Evolutionary conservation across 352 stramenopile genomes (phyloP).

Genomic region (Nothophytophthora sp.): DNA sequence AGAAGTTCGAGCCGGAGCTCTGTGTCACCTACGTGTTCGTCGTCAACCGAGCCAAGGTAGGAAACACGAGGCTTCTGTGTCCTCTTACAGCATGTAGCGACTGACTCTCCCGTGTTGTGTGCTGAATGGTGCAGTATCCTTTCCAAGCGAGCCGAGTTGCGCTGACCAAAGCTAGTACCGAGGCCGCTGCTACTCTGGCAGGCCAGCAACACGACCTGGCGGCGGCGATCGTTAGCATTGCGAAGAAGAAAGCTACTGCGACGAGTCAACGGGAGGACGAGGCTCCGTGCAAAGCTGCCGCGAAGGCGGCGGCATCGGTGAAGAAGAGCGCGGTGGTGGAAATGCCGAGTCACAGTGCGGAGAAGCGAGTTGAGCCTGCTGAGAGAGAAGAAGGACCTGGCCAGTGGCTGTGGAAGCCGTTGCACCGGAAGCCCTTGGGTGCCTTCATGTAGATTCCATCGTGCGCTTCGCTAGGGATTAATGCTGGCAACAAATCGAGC

Average conservation of each 20-base stretch:
- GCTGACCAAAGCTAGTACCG: constrained; percentile 13
- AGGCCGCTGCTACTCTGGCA: constrained; percentile 8
- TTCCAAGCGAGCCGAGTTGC: constrained; percentile 30
- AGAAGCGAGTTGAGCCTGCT: no score
- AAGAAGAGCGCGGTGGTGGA: no score
- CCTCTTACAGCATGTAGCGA: neutral
- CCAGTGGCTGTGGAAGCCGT: no score
- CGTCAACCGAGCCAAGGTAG: constrained; percentile 77
- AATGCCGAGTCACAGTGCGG: no score
- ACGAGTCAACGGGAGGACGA: constrained; percentile 2
- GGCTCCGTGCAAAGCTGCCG: no score
- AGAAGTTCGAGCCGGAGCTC: constrained; percentile 81
- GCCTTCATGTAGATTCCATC: no score
- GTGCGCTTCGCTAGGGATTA: no score
- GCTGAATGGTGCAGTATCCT: constrained; percentile 25
- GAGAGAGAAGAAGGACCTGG: no score
- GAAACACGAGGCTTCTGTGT: neutral
- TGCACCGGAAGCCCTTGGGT: no score
- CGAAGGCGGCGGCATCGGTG: no score
- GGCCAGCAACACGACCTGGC: constrained; percentile 25
- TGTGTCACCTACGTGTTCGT: constrained; percentile 89
- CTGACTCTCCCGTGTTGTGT: constrained; percentile 7
- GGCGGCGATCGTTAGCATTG: constrained; percentile 31
- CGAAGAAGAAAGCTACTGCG: constrained; percentile 13
- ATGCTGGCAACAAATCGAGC: no score